These are phyloP conservation scores for Cladosporium cucumerinum DNA, from an alignment of 2,329 filamentous ascomycete genomes.

Conservation along the genomic window DNA sequence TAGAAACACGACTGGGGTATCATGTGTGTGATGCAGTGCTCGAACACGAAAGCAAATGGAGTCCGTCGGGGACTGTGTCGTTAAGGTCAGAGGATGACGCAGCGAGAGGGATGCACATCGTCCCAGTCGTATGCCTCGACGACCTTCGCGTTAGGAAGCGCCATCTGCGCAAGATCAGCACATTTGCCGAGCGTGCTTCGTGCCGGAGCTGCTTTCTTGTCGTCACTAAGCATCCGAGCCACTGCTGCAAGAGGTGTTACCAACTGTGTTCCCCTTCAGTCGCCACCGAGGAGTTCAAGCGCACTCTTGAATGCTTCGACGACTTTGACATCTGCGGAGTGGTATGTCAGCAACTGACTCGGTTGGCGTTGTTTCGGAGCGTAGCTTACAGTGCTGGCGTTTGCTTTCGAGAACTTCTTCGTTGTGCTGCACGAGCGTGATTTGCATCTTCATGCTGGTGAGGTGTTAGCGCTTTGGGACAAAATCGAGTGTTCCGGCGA, in stretches of 20 bases:
- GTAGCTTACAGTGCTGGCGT: slow-evolving; percentile 70
- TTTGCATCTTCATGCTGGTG: slow-evolving; percentile 70
- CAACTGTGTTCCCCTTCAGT: slow-evolving; percentile 43
- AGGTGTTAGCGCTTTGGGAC: slow-evolving; percentile 5
- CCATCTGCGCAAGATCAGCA: not conserved
- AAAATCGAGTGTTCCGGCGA: not conserved
- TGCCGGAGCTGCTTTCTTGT: not conserved
- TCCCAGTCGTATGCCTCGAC: slow-evolving; percentile 15
- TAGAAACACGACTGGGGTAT: not conserved
- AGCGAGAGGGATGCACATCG: slow-evolving; percentile 17
- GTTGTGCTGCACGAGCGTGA: slow-evolving; percentile 58
- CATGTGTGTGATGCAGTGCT: not conserved
- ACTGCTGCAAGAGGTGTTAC: slow-evolving; percentile 84
- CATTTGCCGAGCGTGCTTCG: not conserved
- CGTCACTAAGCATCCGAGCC: slow-evolving; percentile 56
- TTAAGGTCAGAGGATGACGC: slow-evolving; percentile 4
- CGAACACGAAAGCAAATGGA: not conserved
- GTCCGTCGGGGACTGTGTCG: not conserved
- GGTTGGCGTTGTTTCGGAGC: no score
- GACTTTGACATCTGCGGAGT: slow-evolving; percentile 42
- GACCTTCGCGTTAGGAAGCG: not conserved
- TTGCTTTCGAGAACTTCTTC: slow-evolving; percentile 46
- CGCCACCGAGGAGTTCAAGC: slow-evolving; percentile 41
- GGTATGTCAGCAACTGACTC: slow-evolving; percentile 25
- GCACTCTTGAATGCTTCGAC: slow-evolving; percentile 50